Percentiles rank a stretch among this genome's conserved stretches.
phyloP scores from a whole-genome alignment of 2,329 filamentous ascomycete genomes.

The Rosellinia necatrix region DNA sequence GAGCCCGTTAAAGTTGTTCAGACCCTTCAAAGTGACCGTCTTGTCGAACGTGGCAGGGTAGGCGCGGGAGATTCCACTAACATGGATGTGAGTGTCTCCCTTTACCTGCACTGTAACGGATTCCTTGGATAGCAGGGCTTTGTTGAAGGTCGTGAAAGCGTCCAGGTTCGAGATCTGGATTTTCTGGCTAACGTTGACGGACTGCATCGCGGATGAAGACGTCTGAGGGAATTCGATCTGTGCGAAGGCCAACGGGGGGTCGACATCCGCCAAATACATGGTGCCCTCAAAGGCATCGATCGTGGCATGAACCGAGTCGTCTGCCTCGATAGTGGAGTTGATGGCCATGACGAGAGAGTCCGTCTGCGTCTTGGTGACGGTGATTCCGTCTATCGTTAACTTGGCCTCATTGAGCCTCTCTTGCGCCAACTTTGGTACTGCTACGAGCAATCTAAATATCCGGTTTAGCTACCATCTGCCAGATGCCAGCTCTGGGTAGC shows the following conservation, averaged over 20 bases:
- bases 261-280: constrained; percentile 59
- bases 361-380: constrained; percentile 51
- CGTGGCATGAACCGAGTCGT: constrained; percentile 56
- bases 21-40: constrained; percentile 54
- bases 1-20: constrained; percentile 62
- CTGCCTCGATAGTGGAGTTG: constrained; percentile 59
- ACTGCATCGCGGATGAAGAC: constrained; percentile 52
- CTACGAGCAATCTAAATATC: constrained; percentile 56
- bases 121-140: constrained; percentile 56
- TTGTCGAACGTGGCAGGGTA: constrained; percentile 62
- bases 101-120: constrained; percentile 55
- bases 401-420: constrained; percentile 57
- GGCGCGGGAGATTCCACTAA: constrained; percentile 53
- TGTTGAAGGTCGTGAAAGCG: constrained; percentile 61
- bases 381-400: constrained; percentile 57
- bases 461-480: constrained; percentile 4
- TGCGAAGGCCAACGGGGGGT: constrained; percentile 54
- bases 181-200: constrained; percentile 57
- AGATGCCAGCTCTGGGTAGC: neutral
- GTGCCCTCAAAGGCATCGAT: constrained; percentile 56
- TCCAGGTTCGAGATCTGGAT: constrained; percentile 51
- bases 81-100: constrained; percentile 57
- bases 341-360: constrained; percentile 56
- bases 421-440: constrained; percentile 61
- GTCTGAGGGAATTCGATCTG: constrained; percentile 57